Conservation (phyloP, 345 rosid species). For the Syzygium jambos region DNA sequence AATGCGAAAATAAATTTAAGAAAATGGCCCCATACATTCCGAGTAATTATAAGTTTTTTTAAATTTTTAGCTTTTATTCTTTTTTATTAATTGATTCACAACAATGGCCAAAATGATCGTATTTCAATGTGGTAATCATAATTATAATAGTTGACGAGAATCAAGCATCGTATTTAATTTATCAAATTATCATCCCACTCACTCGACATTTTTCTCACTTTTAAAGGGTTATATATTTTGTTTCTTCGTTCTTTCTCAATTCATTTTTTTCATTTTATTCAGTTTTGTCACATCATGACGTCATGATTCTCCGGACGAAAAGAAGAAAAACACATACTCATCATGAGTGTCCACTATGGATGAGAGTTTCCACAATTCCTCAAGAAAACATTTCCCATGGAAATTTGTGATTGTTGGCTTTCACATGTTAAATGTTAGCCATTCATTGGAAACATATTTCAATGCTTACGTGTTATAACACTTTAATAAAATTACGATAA, state of each 20-base stretch:
- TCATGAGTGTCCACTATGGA: too few relatives aligned
- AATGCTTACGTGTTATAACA: background rate
- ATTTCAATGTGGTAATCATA: background rate
- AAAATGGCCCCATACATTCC: background rate
- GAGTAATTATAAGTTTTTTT: background rate
- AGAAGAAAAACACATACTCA: background rate
- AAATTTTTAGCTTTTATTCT: too few relatives aligned
- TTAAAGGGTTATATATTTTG: too few relatives aligned
- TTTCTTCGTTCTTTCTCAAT: too few relatives aligned
- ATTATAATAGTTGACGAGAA: background rate
- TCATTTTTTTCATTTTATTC: background rate
- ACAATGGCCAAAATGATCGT: background rate
- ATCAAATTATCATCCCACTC: background rate
- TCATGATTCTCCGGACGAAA: background rate
- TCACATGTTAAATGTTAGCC: background rate
- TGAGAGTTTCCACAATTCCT: fast-evolving
- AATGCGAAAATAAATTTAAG: background rate
- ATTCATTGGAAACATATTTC: background rate
- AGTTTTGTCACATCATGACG: fast-evolving
- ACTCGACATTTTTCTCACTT: background rate
- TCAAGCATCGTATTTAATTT: background rate
- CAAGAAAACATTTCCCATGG: fast-evolving
- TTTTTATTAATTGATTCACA: too few relatives aligned
- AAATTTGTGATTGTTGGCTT: background rate
- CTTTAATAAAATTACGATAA: background rate